Evolutionary conservation across 2,329 filamentous ascomycete genomes (phyloP), one percentile per base, ranked within the genome.

Genomic region (Pseudocercospora vitis): DNA sequence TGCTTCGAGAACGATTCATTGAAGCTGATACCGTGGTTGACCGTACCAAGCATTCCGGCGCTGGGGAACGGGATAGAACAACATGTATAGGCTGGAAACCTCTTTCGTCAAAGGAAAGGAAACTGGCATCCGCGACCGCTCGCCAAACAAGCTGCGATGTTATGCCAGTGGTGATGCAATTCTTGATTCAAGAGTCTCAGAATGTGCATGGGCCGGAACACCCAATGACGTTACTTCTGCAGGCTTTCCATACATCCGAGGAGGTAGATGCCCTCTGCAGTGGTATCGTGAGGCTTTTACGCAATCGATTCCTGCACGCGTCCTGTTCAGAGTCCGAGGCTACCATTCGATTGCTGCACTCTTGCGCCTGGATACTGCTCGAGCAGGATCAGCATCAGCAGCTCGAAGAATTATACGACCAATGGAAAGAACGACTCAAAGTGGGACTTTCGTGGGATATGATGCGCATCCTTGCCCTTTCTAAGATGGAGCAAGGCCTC

Each of bases 101-200:
- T 29, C 26, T 7, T 7, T n/a, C 24, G 9, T 42, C 37, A 8
- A 42, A 42, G 19, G 37, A 42, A 21, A 18, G 24, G 19, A 42
- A 42, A 21, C 37, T 42, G 18, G 37, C 19, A 6, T 42, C 21
- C n/a, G 18, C 19, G 9, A 42, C 37, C 24, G 37, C 37, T 7
- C 37, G 37, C 11, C 37, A 42, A 16, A 42, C 37, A 42, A 42
- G 37, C 21, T 42, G n/a, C 21, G 37, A 42, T 18, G 37, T 42
- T 21, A 42, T 42, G 37, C 37, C 37, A 8, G 37, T 42, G 4
- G 37, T 42, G 3, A 42, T 21, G n/a, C 24, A 18, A 14, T 42
- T 42, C 19, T 6, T 42, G 2, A 42, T 42, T 12, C 37, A 42
- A 6, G 37, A 42, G 8, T 42, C 37, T 2, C 2, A 14, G 11